Conservation (phyloP, 1,139 yeast species). For the Saccharomyces uvarum region DNA sequence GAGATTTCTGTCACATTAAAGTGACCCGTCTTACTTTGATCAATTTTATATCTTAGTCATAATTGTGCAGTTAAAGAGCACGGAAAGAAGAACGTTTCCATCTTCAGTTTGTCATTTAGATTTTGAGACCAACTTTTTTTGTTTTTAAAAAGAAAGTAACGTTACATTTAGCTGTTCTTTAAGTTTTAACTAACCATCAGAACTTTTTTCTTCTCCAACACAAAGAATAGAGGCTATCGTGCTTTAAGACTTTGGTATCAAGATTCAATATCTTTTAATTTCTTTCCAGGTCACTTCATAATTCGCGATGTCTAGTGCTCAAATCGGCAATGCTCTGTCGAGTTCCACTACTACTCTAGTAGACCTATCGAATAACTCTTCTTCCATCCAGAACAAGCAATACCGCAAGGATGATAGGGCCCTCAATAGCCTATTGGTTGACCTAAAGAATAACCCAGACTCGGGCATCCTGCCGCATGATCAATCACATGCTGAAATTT, state of each 20-base stretch:
- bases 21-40: background rate
- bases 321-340: conserved; percentile 5
- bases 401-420: conserved; percentile 5
- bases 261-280: background rate
- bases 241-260: background rate
- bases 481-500: conserved; percentile 32
- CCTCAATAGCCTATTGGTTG: conserved; percentile 2
- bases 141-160: background rate
- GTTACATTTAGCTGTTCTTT: background rate
- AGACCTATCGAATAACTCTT: conserved; percentile 8
- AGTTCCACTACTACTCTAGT: conserved; percentile 14
- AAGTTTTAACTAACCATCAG: background rate
- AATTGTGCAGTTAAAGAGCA: background rate
- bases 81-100: background rate
- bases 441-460: conserved; percentile 9
- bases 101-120: background rate
- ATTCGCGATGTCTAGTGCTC: conserved; percentile 1
- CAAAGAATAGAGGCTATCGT: background rate
- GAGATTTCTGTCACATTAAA: background rate
- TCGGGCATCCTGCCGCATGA: conserved; percentile 18
- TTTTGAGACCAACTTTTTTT: background rate
- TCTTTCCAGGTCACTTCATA: background rate
- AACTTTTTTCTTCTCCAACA: background rate
- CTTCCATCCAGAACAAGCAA: background rate
- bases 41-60: background rate